Evolutionary conservation across 371 early-diverging fungal genomes (phyloP).

Genomic region (Dichotomocladium elegans): DNA sequence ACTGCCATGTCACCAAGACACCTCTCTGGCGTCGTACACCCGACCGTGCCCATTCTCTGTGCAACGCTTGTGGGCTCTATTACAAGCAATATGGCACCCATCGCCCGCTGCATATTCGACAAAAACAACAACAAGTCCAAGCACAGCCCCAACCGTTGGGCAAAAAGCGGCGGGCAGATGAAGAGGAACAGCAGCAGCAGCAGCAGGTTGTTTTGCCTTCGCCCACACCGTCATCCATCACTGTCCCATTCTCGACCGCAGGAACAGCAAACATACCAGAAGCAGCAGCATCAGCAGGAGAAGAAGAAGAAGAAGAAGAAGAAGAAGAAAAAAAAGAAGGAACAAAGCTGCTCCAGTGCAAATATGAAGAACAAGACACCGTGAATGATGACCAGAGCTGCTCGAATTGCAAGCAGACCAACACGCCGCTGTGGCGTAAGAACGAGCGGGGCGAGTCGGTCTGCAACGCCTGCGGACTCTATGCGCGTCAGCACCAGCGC

Average conservation of each 20-base stretch:
- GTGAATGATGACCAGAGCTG: slow-evolving; percentile 34
- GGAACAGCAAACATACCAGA: neutral
- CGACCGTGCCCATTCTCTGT: slow-evolving; percentile 72
- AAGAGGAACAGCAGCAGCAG: neutral
- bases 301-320: slow-evolving; percentile 1
- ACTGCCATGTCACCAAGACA: slow-evolving; percentile 77
- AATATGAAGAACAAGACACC: neutral
- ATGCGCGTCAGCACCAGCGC: slow-evolving; percentile 71
- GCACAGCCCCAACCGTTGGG: neutral
- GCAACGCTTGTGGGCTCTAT: slow-evolving; percentile 85
- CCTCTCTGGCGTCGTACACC: slow-evolving; percentile 84
- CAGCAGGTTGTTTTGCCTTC: too few relatives aligned
- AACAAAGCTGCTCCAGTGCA: neutral
- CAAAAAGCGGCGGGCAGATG: neutral
- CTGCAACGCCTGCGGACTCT: slow-evolving; percentile 88
- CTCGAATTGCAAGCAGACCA: slow-evolving; percentile 75
- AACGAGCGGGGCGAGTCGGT: slow-evolving; percentile 72
- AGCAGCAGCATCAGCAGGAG: neutral
- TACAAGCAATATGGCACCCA: slow-evolving; percentile 71
- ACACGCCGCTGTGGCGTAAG: slow-evolving; percentile 86
- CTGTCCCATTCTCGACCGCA: too few relatives aligned
- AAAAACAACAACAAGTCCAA: slow-evolving; percentile 38
- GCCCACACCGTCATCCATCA: too few relatives aligned
- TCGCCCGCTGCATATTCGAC: slow-evolving; percentile 64
- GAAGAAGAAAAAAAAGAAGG: neutral